These are phyloP conservation scores for Chrysanthemum lavandulifolium DNA, from an alignment of 129 eudicot genomes.

Conservation along the genomic window DNA sequence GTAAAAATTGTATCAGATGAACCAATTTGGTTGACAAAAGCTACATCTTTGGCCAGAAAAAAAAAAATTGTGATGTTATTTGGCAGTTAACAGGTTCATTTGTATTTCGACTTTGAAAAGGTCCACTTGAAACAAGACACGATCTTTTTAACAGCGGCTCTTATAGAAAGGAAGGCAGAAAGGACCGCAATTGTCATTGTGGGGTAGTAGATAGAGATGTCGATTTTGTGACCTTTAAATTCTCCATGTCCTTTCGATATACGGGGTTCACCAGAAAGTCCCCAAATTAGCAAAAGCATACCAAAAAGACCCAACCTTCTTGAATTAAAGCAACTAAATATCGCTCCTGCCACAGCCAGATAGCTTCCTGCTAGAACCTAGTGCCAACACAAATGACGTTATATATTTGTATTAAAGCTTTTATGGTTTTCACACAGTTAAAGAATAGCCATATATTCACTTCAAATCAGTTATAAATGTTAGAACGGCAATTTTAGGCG, in stretches of 20 bases:
- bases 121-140: slow-evolving; percentile 39
- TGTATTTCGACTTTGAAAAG: slow-evolving; percentile 36
- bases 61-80: slow-evolving; percentile 1
- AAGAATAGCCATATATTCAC: background rate
- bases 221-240: slow-evolving; percentile 15
- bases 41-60: background rate
- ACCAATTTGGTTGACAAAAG: background rate
- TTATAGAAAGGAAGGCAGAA: slow-evolving; percentile 47
- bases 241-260: background rate
- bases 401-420: background rate
- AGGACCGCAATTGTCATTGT: slow-evolving; percentile 43
- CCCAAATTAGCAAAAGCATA: slow-evolving; percentile 51
- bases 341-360: slow-evolving; percentile 57
- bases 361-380: slow-evolving; percentile 73
- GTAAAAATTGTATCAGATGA: background rate
- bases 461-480: background rate
- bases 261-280: slow-evolving; percentile 34
- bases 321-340: slow-evolving; percentile 39
- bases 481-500: background rate
- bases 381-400: background rate
- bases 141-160: slow-evolving; percentile 46
- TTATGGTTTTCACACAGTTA: background rate
- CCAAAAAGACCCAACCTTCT: slow-evolving; percentile 55
- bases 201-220: slow-evolving; percentile 37
- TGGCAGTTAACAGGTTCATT: slow-evolving; percentile 31